A percentile compares a stretch with the other conserved stretches of the same genome.
Evolutionary conservation across 192 early-diverging fungal genomes (phyloP).

Genomic region (Funneliformis mosseae): DNA sequence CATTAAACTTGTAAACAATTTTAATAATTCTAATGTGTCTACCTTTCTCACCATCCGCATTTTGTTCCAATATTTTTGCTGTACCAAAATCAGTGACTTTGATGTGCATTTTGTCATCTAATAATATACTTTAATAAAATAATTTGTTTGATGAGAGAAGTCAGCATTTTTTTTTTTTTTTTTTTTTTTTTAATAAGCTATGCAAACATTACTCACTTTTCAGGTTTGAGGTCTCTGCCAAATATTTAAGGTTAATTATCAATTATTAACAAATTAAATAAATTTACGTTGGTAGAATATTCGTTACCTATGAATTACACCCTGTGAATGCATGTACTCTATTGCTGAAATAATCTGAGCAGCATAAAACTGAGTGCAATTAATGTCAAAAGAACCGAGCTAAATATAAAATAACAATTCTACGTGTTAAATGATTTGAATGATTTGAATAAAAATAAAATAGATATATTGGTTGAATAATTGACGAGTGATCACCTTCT

Average conservation of each 20-base stretch:
- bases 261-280: slow-evolving; percentile 9
- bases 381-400: slow-evolving; percentile 74
- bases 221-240: slow-evolving; percentile 89
- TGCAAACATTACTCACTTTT: slow-evolving; percentile 60
- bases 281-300: neutral
- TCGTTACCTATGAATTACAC: slow-evolving; percentile 76
- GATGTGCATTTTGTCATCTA: slow-evolving; percentile 89
- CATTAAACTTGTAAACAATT: neutral
- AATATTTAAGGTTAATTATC: neutral
- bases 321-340: slow-evolving; percentile 85
- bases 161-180: too few species aligned
- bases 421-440: neutral
- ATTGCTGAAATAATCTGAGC: slow-evolving; percentile 85
- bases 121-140: slow-evolving; percentile 64
- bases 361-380: slow-evolving; percentile 80
- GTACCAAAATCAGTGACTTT: slow-evolving; percentile 97
- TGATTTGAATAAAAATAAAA: too few species aligned
- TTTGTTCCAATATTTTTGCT: slow-evolving; percentile 72
- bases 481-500: slow-evolving; percentile 53
- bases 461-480: neutral
- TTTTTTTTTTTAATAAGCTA: too few species aligned
- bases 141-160: neutral
- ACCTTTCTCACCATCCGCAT: slow-evolving; percentile 45
- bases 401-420: slow-evolving; percentile 39
- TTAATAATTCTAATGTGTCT: neutral